Conservation (phyloP, 1,284 basidiomycete genomes). For the Paramarasmius palmivorus region DNA sequence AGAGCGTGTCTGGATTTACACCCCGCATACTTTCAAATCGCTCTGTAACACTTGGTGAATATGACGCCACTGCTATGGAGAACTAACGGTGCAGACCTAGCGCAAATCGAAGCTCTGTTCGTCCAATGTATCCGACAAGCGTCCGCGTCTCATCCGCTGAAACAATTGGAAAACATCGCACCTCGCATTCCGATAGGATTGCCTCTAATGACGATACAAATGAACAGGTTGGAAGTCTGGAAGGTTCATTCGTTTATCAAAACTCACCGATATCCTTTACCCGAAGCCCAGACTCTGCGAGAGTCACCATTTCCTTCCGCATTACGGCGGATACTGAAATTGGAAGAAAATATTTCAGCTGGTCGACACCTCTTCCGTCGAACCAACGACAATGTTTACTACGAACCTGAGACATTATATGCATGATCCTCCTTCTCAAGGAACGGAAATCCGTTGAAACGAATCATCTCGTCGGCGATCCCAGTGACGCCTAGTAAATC, state of each 20-base stretch:
- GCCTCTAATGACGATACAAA: constrained; percentile 49
- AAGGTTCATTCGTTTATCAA: background rate
- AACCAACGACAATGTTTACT: constrained; percentile 1
- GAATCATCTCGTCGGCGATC: constrained; percentile 96
- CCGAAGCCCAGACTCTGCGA: constrained; percentile 76
- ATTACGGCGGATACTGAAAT: constrained; percentile 83
- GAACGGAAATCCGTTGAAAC: constrained; percentile 96
- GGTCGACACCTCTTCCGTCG: too few relatives aligned
- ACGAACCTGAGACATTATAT: constrained; percentile 83
- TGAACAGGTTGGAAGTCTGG: constrained; percentile 5
- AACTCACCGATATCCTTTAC: constrained; percentile 77
- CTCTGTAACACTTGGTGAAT: constrained; percentile 43
- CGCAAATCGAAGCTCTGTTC: constrained; percentile 84
- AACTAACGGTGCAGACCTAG: constrained; percentile 54
- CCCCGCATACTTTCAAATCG: constrained; percentile 66
- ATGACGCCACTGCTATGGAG: constrained; percentile 1
- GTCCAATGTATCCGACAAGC: constrained; percentile 87
- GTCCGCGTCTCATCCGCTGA: constrained; percentile 55
- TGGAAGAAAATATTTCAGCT: background rate
- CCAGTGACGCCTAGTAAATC: constrained; percentile 92
- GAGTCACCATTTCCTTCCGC: constrained; percentile 75
- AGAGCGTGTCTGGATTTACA: constrained; percentile 65
- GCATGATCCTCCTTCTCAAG: constrained; percentile 92
- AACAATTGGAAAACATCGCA: constrained; percentile 93
- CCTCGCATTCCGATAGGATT: constrained; percentile 67